phyloP scores from a whole-genome alignment of 2,329 filamentous ascomycete species.

The Trichoderma sp. region DNA sequence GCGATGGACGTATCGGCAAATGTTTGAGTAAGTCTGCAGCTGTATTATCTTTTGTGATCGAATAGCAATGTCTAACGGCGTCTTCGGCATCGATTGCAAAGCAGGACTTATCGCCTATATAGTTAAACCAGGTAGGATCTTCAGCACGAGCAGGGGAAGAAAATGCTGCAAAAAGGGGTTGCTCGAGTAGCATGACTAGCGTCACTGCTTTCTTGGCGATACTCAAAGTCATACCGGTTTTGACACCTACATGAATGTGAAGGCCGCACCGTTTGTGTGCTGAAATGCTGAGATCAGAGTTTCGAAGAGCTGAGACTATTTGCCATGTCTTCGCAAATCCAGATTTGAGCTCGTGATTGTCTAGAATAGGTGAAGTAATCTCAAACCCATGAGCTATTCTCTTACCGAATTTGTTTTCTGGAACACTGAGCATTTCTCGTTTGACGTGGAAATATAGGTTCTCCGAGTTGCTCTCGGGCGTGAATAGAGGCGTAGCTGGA shows the following conservation, averaged over 20 bases:
- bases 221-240: constrained; percentile 24
- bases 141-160: background rate
- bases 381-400: constrained; percentile 23
- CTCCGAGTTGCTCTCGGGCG: background rate
- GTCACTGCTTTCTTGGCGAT: constrained; percentile 28
- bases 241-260: constrained; percentile 28
- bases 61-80: background rate
- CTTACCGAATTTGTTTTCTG: background rate
- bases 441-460: constrained; percentile 22
- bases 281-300: background rate
- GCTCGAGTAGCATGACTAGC: constrained; percentile 24
- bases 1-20: background rate
- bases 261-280: constrained; percentile 26
- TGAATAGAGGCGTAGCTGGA: background rate
- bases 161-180: constrained; percentile 18
- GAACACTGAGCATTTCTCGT: constrained; percentile 6
- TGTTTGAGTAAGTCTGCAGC: background rate
- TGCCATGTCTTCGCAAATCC: constrained; percentile 19
- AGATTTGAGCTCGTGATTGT: constrained; percentile 20
- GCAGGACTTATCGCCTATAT: background rate
- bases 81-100: background rate
- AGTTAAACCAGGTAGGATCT: background rate
- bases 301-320: constrained; percentile 19
- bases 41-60: background rate
- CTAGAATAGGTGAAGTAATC: constrained; percentile 25